These are phyloP conservation scores for Scedosporium apiospermum DNA, from an alignment of 2,329 filamentous ascomycete species.

Conservation along the genomic window DNA sequence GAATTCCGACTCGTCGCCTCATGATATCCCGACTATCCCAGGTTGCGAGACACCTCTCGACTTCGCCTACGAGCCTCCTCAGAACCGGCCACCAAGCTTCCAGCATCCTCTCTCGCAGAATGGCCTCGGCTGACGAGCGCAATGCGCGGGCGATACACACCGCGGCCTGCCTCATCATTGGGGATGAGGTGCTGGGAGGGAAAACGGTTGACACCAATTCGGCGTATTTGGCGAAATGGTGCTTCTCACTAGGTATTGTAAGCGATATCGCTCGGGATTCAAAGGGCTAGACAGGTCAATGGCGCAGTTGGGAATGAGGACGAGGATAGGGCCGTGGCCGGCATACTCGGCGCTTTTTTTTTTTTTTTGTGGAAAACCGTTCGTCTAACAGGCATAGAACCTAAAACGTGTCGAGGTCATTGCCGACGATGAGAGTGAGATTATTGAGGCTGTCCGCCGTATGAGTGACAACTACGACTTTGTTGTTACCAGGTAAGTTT, in stretches of 20 bases:
- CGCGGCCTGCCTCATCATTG: constrained; percentile 87
- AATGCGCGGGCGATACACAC: constrained; percentile 68
- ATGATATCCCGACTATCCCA: constrained; percentile 76
- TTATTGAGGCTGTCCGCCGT: constrained; percentile 73
- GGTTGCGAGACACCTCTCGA: constrained; percentile 57
- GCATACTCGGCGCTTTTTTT: background rate
- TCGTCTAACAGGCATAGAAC: constrained; percentile 28
- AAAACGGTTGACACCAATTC: constrained; percentile 70
- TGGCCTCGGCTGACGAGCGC: constrained; percentile 39
- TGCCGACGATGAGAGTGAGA: constrained; percentile 83
- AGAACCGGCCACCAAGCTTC: constrained; percentile 37
- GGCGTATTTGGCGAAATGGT: constrained; percentile 55
- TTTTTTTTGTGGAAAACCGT: background rate
- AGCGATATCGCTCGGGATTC: constrained; percentile 9
- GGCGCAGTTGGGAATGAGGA: too few relatives aligned
- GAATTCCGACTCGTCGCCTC: constrained; percentile 9
- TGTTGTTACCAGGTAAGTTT: constrained; percentile 65
- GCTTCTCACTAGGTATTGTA: constrained; percentile 53
- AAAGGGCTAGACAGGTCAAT: too few relatives aligned
- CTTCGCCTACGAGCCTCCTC: constrained; percentile 22
- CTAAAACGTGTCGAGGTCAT: constrained; percentile 89
- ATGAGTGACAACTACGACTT: constrained; percentile 92
- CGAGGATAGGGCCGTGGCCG: background rate
- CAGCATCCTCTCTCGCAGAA: constrained; percentile 20
- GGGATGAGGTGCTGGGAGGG: constrained; percentile 91